A percentile compares a stretch with the other conserved stretches of the same genome.
Evolutionary conservation across 208 protist species (phyloP).

Genomic region (Trypanosoma platydactyli): DNA sequence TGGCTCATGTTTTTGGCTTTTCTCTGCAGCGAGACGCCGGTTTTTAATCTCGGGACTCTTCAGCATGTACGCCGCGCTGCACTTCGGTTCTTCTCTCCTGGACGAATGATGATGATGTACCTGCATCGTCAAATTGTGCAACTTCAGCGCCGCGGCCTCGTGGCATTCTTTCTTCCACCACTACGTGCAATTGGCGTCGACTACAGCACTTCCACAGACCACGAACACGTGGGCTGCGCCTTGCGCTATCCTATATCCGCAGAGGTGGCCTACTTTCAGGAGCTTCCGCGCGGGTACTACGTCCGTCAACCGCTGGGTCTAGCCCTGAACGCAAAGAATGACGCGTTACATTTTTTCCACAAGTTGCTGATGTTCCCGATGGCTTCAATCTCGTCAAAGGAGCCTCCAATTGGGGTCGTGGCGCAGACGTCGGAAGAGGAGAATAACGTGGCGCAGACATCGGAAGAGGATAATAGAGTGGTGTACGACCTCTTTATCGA

Average conservation of each 20-base stretch:
- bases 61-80: conserved; percentile 37
- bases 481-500: conserved; percentile 35
- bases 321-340: conserved; percentile 36
- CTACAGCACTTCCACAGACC: conserved; percentile 34
- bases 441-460: conserved; percentile 3
- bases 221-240: conserved; percentile 33
- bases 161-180: conserved; percentile 63
- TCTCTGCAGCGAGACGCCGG: conserved; percentile 35
- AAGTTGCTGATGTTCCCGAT: conserved; percentile 20
- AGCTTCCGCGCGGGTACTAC: conserved; percentile 57
- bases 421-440: conserved; percentile 7
- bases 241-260: conserved; percentile 33
- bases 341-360: conserved; percentile 35
- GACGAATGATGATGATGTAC: conserved; percentile 29
- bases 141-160: conserved; percentile 41
- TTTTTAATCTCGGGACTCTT: conserved; percentile 23
- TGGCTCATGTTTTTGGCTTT: conserved; percentile 57
- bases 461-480: conserved; percentile 6
- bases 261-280: conserved; percentile 50
- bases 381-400: neutral
- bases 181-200: conserved; percentile 76
- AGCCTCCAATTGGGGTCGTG: neutral
- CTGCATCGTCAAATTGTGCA: conserved; percentile 49
- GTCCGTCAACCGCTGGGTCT: conserved; percentile 30
- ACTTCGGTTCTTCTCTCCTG: conserved; percentile 17